A percentile compares a stretch with the other conserved stretches of the same genome.
Evolutionary conservation across 139 green algal genomes (phyloP).

Genomic region (Ettlia oleoabundans): DNA sequence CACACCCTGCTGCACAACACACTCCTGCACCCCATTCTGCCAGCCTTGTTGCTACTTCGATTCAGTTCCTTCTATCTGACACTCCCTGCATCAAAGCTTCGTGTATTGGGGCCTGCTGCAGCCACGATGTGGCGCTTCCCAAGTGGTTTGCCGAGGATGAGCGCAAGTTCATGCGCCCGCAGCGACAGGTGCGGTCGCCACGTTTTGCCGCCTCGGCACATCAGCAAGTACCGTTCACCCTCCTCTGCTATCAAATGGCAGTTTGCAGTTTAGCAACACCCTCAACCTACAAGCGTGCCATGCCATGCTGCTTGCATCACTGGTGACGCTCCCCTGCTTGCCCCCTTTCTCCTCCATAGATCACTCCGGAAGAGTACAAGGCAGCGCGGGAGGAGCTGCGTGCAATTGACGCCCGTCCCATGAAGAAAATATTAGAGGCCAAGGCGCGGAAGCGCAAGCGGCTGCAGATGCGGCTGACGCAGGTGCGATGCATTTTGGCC

Average conservation of each 20-base stretch:
- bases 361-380: slow-evolving; percentile 77
- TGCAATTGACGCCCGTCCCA: slow-evolving; percentile 87
- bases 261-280: too few species aligned
- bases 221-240: too few species aligned
- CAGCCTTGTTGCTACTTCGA: too few species aligned
- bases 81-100: too few species aligned
- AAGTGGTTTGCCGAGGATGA: slow-evolving; percentile 95
- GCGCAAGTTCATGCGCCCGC: slow-evolving; percentile 53
- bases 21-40: background rate
- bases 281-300: background rate
- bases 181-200: slow-evolving; percentile 18
- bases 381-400: slow-evolving; percentile 79
- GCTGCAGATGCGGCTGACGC: slow-evolving; percentile 56
- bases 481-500: too few species aligned
- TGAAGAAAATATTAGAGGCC: slow-evolving; percentile 97
- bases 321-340: background rate
- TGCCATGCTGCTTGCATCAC: background rate
- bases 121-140: slow-evolving; percentile 83
- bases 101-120: too few species aligned
- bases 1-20: background rate
- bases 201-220: too few species aligned
- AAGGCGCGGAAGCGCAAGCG: slow-evolving; percentile 90
- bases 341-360: background rate
- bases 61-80: too few species aligned
- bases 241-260: too few species aligned